Evolutionary conservation across 495 filamentous ascomycete genomes (phyloP), one percentile per base, ranked within the genome.

Genomic region (Mytilinidion resinicola): DNA sequence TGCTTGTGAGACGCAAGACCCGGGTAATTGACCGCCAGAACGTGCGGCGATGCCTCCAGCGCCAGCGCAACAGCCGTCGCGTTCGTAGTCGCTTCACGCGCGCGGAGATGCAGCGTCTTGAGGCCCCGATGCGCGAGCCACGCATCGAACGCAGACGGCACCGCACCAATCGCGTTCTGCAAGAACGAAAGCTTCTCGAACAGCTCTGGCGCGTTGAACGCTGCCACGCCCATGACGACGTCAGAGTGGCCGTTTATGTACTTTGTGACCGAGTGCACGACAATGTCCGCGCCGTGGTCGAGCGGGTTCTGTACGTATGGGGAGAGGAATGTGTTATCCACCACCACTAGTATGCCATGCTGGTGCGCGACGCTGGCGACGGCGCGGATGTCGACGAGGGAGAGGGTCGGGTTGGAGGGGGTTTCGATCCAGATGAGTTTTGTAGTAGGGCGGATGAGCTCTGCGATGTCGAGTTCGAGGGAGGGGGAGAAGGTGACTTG

Each of bases 261-360:
- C 73, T 99, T 99, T 8, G 93, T 99, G n/a, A 99, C 93, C 39
- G 87, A 91, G 78, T 99, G 93, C n/a, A 97, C 85, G 43, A 97
- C 93, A 47, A 99, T 91, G 69, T 99, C 95, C 37, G 93, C 93
- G 65, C 93, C 93, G 73, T 95, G 90, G 64, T 91, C 83, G 25
- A 99, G 80, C 1, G 93, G 93, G 71, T 96, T 97, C 73, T 99
- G 93, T 21, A 97, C 79, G 69, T 97, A 99, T 25, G 93, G 93
- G 59, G 84, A 89, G 66, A 99, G 76, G 77, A 99, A 99, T 2
- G 93, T 99, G 77, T 99, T 99, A 74, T 99, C 93, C 2, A 99
- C 93, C 5, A 99, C 95, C 9, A 99, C 93, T 63, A 88, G 75
- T 58, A 99, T 90, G 49, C 91, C 91, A 70, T 89, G 87, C 59